Percentiles rank a stretch among this genome's conserved stretches.
These are phyloP conservation scores for Pseudogymnoascus sp. DNA, from an alignment of 2,329 filamentous ascomycete genomes.

Conservation along the genomic window DNA sequence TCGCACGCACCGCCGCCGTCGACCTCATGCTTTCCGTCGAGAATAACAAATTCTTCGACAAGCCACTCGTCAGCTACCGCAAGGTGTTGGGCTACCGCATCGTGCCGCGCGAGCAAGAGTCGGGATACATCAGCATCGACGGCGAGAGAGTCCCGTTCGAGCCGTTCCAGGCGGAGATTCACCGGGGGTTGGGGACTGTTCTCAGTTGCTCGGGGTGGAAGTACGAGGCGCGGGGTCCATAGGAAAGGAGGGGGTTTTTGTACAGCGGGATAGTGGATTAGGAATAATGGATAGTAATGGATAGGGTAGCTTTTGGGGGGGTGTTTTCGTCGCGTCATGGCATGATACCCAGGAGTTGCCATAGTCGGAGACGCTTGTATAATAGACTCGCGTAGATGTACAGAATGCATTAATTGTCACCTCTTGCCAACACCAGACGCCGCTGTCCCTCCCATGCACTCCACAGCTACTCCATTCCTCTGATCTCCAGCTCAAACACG, in stretches of 20 bases:
- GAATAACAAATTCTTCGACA: slow-evolving; percentile 69
- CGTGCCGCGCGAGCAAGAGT: slow-evolving; percentile 59
- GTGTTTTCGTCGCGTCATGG: slow-evolving; percentile 10
- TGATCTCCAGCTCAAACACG: not conserved
- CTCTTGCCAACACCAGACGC: slow-evolving; percentile 15
- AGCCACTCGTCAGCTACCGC: slow-evolving; percentile 66
- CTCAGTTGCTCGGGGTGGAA: slow-evolving; percentile 63
- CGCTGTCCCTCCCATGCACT: slow-evolving; percentile 1
- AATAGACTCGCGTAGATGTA: slow-evolving; percentile 10
- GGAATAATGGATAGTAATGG: not conserved
- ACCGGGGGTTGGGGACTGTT: slow-evolving; percentile 74
- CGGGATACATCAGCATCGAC: slow-evolving; percentile 89
- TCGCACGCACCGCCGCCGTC: slow-evolving; percentile 58
- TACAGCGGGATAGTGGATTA: not conserved
- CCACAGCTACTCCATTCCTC: not conserved
- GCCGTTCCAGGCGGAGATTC: slow-evolving; percentile 85
- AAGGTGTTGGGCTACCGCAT: slow-evolving; percentile 87
- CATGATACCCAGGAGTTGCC: slow-evolving; percentile 13
- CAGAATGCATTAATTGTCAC: slow-evolving; percentile 15
- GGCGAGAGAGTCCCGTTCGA: slow-evolving; percentile 82
- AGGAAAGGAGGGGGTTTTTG: not conserved
- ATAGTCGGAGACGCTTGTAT: not conserved
- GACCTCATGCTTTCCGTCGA: slow-evolving; percentile 65
- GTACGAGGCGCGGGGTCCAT: slow-evolving; percentile 59
- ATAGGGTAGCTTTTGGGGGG: slow-evolving; percentile 5